A percentile compares a stretch with the other conserved stretches of the same genome.
Evolutionary conservation across 768 basidiomycete genomes (phyloP).

Genomic region (Hericium erinaceus): DNA sequence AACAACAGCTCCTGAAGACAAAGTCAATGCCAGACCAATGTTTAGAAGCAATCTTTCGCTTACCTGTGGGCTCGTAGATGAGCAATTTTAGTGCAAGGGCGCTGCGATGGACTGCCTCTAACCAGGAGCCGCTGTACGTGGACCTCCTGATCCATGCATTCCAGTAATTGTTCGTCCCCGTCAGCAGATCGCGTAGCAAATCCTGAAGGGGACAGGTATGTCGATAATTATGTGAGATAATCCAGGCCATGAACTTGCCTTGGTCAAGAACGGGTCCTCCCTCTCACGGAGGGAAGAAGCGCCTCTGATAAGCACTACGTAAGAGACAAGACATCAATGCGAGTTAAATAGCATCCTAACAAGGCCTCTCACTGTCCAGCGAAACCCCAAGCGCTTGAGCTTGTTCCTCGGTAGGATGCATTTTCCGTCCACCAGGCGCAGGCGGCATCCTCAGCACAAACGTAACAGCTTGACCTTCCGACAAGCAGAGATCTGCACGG

Average conservation of each 20-base stretch:
- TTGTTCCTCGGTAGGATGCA: constrained; percentile 28
- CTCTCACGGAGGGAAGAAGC: constrained; percentile 37
- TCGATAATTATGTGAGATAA: not conserved
- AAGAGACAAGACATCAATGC: not conserved
- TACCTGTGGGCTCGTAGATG: constrained; percentile 86
- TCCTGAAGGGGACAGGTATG: constrained; percentile 24
- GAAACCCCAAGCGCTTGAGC: constrained; percentile 38
- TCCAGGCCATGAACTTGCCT: constrained; percentile 25
- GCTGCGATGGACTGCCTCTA: constrained; percentile 87
- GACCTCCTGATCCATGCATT: constrained; percentile 81
- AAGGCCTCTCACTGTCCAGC: constrained; percentile 26
- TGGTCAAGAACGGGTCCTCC: constrained; percentile 69
- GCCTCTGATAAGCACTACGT: constrained; percentile 32
- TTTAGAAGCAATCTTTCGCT: not conserved
- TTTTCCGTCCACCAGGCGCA: constrained; percentile 17
- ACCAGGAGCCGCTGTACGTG: constrained; percentile 90
- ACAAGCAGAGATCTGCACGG: constrained; percentile 47
- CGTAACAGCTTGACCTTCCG: constrained; percentile 85
- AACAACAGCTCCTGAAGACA: constrained; percentile 65
- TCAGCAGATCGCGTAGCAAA: constrained; percentile 47
- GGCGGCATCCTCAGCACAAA: constrained; percentile 76
- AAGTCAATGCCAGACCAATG: not conserved
- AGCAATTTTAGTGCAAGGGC: constrained; percentile 91
- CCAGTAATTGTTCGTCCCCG: constrained; percentile 79
- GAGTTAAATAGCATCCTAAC: not conserved